Evolutionary conservation across 1,284 basidiomycete genomes (phyloP), one percentile per base, ranked within the genome.

Genomic region (Boletus calvinii): DNA sequence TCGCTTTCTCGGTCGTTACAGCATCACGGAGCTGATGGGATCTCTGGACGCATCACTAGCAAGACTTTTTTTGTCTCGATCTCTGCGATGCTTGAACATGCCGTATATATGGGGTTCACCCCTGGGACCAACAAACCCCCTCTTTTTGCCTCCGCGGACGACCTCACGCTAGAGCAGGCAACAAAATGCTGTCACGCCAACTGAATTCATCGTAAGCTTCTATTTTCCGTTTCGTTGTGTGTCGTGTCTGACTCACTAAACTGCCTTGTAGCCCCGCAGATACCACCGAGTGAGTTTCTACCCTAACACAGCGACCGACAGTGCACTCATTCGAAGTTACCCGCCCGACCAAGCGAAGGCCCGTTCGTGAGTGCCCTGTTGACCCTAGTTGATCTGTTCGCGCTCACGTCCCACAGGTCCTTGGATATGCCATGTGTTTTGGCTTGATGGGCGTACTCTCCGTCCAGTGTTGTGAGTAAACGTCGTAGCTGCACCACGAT

Each of bases 391-490:
- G 26, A 26, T 26, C 26, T 26, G 26, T 26, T 26, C 26, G 26
- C 7, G 26, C 26, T 26, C 40, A 49, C 18, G 13, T 38, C 15
- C 3, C 8, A 22, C 12, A 59, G 50, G 61, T 53, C 10, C 24
- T 59, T 36, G 53, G 53, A 34, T 61, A 58, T 24, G 37, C 50
- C 7, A 37, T 53, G 31, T 60, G 50, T 31, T 58, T 53, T 15
- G 54, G 17, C 4, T 40, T 58, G 38, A 54, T 60, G 48, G 60
- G 53, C 9, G 44, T 57, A 24, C 54, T 62, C n/a, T 30, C n/a
- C 15, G 22, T 54, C 46, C 50, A 60, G 39, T 47, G 46, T 6
- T 50, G 55, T 58, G 40, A 42, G 54, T 40, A 9, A n/a, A n/a
- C 13, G 6, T 6, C 26, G 6, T 26, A 26, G 7, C 29, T 6